Conservation (phyloP, 208 protist genomes). For the Acanthamoeba polyphaga region DNA sequence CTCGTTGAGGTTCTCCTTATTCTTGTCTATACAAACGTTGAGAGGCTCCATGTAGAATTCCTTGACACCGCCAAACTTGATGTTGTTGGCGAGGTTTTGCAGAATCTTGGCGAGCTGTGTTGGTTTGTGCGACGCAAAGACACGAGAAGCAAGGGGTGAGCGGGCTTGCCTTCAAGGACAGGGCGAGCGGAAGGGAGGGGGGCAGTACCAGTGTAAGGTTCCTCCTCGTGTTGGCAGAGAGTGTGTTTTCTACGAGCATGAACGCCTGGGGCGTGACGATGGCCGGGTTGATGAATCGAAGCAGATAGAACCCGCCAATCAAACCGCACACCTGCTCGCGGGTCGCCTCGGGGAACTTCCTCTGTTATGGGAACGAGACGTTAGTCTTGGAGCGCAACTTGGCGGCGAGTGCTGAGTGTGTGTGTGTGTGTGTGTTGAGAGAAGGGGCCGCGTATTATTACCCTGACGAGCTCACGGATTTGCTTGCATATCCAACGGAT, state of each 20-base stretch:
- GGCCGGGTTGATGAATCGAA: slow-evolving; percentile 82
- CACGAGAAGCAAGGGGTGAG: not conserved
- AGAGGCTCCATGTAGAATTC: slow-evolving; percentile 86
- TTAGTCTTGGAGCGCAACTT: not conserved
- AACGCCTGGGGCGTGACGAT: slow-evolving; percentile 81
- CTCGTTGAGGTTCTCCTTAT: slow-evolving; percentile 77
- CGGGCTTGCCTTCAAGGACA: not conserved
- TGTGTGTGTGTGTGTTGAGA: too few relatives aligned
- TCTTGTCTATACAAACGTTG: slow-evolving; percentile 80
- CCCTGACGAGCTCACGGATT: slow-evolving; percentile 70
- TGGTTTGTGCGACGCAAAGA: not conserved
- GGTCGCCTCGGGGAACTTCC: slow-evolving; percentile 73
- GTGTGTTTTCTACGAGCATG: slow-evolving; percentile 87
- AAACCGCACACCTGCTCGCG: slow-evolving; percentile 49
- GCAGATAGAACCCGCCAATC: slow-evolving; percentile 79
- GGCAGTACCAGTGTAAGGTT: slow-evolving; percentile 84
- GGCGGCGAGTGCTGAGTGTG: not conserved
- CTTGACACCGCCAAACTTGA: slow-evolving; percentile 84
- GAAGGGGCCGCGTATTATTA: not conserved
- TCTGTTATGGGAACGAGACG: not conserved
- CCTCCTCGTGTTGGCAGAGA: slow-evolving; percentile 76
- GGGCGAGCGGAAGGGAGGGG: not conserved
- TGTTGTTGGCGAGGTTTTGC: slow-evolving; percentile 87
- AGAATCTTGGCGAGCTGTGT: slow-evolving; percentile 86
- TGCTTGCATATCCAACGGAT: slow-evolving; percentile 82